These are phyloP conservation scores for Climacium dendroides DNA, from an alignment of 225 moss, liverwort and hornwort genomes.

Conservation along the genomic window DNA sequence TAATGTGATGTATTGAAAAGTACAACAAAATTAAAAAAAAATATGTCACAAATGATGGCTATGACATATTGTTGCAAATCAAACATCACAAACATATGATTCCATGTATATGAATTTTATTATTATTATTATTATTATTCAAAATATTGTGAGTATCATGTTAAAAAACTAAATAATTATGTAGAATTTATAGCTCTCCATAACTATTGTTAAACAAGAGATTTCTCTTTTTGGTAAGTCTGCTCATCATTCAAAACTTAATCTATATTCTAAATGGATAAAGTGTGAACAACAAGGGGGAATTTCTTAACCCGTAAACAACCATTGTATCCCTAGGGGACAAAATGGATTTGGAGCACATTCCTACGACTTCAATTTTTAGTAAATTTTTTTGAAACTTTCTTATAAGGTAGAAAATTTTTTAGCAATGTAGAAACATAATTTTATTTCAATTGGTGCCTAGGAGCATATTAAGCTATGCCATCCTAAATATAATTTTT, in stretches of 20 bases:
- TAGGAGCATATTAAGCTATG: too few species aligned
- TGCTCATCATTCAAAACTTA: accelerated
- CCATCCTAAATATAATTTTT: too few species aligned
- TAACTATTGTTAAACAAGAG: background rate
- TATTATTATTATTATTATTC: background rate
- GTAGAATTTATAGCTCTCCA: background rate
- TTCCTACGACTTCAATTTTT: too few species aligned
- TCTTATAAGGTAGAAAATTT: too few species aligned
- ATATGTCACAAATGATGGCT: background rate
- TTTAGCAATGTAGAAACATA: too few species aligned
- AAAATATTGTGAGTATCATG: background rate
- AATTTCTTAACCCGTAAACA: background rate
- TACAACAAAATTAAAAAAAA: background rate
- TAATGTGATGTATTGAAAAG: background rate
- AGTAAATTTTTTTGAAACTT: too few species aligned
- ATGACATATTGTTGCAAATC: background rate
- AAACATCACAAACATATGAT: background rate
- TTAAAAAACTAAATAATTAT: background rate
- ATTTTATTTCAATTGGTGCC: too few species aligned
- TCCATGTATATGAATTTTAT: background rate
- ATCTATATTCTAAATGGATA: background rate
- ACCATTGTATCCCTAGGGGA: too few species aligned
- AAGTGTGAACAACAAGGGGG: background rate
- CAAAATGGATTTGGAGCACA: too few species aligned
- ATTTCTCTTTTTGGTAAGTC: background rate